Base-by-base conservation (phyloP, 176 grass and related monocot species). In the Cenchrus fungigraminus region DNA sequence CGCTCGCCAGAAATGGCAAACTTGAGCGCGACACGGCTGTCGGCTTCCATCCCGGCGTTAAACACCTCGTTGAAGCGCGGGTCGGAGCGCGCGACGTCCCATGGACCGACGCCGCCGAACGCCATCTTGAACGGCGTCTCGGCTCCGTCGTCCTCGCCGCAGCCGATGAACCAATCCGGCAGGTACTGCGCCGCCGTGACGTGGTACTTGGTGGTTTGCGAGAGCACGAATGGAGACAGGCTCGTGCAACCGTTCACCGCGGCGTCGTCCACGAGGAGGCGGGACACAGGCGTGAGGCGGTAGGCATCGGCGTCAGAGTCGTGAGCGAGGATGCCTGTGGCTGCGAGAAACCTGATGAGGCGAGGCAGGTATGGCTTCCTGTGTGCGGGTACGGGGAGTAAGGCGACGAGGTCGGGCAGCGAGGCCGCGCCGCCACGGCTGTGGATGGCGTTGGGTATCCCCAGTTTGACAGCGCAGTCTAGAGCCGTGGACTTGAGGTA, bases 381-480 rank as follows among this genome's bases (percentile, higher is more conserved):
- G 45, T 12, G 16, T 11, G 43, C 9, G 0, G 90, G 82, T 1
- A 83, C 15, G 0, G 84, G 40, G 10, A 90, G 9, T 40, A 13
- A 0, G 90, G 46, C 19, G 90, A 76, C 55, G 84, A 71, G 32
- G 73, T 17, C 37, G 37, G 37, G 37, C 37, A 40, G 37, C 2
- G 37, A 3, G 37, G 37, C 37, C 37, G 37, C 37, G 16, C 83
- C 65, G 29, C 90, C 85, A 37, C 14, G 0, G 16, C 42, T 7
- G 34, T 80, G 64, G 46, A 95, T 78, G 80, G 80, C 73, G 34
- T 77, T 80, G 11, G 87, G 75, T 22, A 95, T 83, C 4, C 90
- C 67, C 6, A 95, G 87, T 14, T 83, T 76, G 9, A 95, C 3
- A 3, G 87, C 90, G 52, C 87, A 92, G 34, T 71, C 76, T 17